These are phyloP conservation scores for Solanum ossicruentum DNA, from an alignment of 257 asterid genomes.

Conservation along the genomic window DNA sequence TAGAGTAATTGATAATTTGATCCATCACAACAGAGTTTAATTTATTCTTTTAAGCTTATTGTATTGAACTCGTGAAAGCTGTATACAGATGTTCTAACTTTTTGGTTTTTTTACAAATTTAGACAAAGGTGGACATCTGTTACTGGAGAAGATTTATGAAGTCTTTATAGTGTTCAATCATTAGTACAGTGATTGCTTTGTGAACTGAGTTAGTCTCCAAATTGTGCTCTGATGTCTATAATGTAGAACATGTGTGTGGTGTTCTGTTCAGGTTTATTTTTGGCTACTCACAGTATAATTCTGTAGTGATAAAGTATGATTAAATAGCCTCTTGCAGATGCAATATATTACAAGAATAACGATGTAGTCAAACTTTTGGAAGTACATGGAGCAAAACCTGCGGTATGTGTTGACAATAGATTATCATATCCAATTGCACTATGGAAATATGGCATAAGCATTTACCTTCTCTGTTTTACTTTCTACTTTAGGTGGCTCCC, in stretches of 20 bases:
- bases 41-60: not conserved
- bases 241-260: not conserved
- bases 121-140: not conserved
- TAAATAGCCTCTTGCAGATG: slow-evolving; percentile 93
- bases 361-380: slow-evolving; percentile 71
- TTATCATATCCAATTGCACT: not conserved
- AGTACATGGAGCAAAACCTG: slow-evolving; percentile 60
- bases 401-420: slow-evolving; percentile 22
- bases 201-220: not conserved
- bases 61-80: not conserved
- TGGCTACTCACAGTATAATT: not conserved
- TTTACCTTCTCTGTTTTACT: not conserved
- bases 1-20: not conserved
- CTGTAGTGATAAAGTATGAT: slow-evolving; percentile 23
- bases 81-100: not conserved
- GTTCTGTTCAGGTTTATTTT: not conserved
- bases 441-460: not conserved
- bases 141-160: not conserved
- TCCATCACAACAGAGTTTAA: not conserved
- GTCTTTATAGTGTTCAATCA: not conserved
- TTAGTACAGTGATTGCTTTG: not conserved
- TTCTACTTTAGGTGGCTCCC: slow-evolving; percentile 56
- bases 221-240: not conserved
- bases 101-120: not conserved
- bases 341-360: slow-evolving; percentile 57